Evolutionary conservation across 257 asterid species (phyloP), one percentile per base, ranked within the genome.

Genomic region (Solanum chiquidenum): DNA sequence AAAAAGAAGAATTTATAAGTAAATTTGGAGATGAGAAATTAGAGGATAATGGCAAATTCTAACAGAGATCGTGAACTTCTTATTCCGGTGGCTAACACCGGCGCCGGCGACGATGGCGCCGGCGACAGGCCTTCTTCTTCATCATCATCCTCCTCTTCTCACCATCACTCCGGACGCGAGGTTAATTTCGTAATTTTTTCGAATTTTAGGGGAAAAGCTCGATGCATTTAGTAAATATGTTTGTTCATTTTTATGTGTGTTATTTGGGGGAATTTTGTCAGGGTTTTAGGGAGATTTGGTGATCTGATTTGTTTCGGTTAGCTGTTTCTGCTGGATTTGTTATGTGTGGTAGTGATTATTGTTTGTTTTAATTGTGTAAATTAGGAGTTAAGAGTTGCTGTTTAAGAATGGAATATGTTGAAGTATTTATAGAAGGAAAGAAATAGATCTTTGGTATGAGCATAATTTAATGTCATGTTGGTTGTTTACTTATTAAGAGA

Each of bases 61-160:
- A 90, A 92, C 87, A 92, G 96, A 92, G 99, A 96, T 95, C 99
- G 96, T 60, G 99, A 96, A 91, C 98, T 96, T 86, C 93, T 96
- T n/a, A 94, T 96, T 40, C 98, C 98, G 25, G 98, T 96, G 29
- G 92, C 94, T 85, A 94, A 93, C 90, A 90, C 98, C 87, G 93
- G 72, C 89, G 90, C 74, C 90, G 92, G 86, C 72, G 92, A 29
- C 89, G 92, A 86, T 89, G 91, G 89, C 84, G 87, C 92, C 87
- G 84, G 93, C 2, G 86, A 92, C 29, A 90, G 91, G 87, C 93
- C 98, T 76, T 92, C 95, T 29, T 85, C 96, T 69, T 89, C 98
- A 27, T 90, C 98, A 68, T 88, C 95, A 35, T 74, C 98, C 12
- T 89, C 91, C 74, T 84, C 98, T 40, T 90, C 98, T 87, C 95